phyloP scores from a whole-genome alignment of 2,329 filamentous ascomycete species.

The Fusarium citri region DNA sequence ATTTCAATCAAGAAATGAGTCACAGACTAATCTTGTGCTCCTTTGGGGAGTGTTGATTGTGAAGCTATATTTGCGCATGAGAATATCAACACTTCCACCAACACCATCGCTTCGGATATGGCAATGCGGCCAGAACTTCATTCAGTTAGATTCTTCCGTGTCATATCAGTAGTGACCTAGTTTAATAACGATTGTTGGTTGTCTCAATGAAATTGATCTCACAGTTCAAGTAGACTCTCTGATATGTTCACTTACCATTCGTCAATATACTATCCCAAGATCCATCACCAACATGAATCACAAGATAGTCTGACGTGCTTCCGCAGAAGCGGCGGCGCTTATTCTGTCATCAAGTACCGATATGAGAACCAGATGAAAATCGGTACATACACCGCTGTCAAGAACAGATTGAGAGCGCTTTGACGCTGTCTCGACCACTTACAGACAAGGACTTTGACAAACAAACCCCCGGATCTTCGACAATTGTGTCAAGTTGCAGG shows the following conservation, averaged over 20 bases:
- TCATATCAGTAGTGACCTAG: not conserved
- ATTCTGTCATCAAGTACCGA: not conserved
- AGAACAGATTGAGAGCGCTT: not conserved
- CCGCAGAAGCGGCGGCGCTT: not conserved
- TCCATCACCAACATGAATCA: slow-evolving; percentile 25
- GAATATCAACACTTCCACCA: not conserved
- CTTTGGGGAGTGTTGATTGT: not conserved
- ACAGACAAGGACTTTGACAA: slow-evolving; percentile 5
- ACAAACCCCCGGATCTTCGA: slow-evolving; percentile 3
- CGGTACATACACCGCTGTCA: not conserved
- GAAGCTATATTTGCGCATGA: not conserved
- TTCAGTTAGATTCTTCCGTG: not conserved
- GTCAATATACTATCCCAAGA: not conserved
- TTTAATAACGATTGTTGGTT: not conserved
- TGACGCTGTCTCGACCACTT: not conserved
- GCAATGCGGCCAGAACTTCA: not conserved
- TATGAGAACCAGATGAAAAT: not conserved
- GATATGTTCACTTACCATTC: not conserved
- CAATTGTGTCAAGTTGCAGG: not conserved
- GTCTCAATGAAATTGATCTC: not conserved
- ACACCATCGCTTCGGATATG: not conserved
- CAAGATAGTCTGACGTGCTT: not conserved
- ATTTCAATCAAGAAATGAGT: not conserved
- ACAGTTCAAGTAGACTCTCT: not conserved
- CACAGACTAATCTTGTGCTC: not conserved